Percentiles rank a stretch among this genome's conserved stretches.
Conservation (phyloP, 257 asterid genomes). For the Ocimum tenuiflorum region DNA sequence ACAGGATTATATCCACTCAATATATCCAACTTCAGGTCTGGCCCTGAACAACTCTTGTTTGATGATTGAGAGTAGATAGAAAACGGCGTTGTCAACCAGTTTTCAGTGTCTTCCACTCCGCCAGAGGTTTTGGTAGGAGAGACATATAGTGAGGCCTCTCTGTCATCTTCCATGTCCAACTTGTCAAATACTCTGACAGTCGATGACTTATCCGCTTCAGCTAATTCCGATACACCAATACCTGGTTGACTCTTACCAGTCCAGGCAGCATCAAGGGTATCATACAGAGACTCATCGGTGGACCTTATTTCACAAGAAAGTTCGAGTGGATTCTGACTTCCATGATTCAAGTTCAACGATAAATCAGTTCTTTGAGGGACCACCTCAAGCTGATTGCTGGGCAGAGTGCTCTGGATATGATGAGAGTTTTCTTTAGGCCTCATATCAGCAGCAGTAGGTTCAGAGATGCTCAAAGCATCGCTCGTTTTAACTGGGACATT, state of each 20-base stretch:
- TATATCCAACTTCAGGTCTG: slow-evolving; percentile 54
- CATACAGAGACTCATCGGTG: slow-evolving; percentile 45
- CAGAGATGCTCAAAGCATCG: background rate
- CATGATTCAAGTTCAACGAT: slow-evolving; percentile 20
- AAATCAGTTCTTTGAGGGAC: slow-evolving; percentile 26
- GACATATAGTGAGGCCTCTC: slow-evolving; percentile 37
- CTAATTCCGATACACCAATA: slow-evolving; percentile 32
- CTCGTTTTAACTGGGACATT: slow-evolving; percentile 17
- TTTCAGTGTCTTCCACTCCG: slow-evolving; percentile 41
- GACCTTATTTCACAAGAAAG: slow-evolving; percentile 11
- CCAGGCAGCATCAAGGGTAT: slow-evolving; percentile 92
- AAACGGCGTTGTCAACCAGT: slow-evolving; percentile 76
- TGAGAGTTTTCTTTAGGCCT: slow-evolving; percentile 24
- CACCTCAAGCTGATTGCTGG: slow-evolving; percentile 8
- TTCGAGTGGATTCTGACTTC: slow-evolving; percentile 20
- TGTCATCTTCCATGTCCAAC: slow-evolving; percentile 42
- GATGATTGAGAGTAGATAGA: slow-evolving; percentile 56
- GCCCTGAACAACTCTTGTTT: slow-evolving; percentile 50
- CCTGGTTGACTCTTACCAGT: slow-evolving; percentile 60
- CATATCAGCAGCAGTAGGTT: slow-evolving; percentile 27
- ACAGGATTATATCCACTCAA: slow-evolving; percentile 53
- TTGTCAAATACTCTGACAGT: slow-evolving; percentile 34
- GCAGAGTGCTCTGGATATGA: too few species aligned
- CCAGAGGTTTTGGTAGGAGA: slow-evolving; percentile 44
- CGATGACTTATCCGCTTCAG: slow-evolving; percentile 32